phyloP scores from a whole-genome alignment of 805 yeast genomes.

The Kluyveromyces wickerhamii region DNA sequence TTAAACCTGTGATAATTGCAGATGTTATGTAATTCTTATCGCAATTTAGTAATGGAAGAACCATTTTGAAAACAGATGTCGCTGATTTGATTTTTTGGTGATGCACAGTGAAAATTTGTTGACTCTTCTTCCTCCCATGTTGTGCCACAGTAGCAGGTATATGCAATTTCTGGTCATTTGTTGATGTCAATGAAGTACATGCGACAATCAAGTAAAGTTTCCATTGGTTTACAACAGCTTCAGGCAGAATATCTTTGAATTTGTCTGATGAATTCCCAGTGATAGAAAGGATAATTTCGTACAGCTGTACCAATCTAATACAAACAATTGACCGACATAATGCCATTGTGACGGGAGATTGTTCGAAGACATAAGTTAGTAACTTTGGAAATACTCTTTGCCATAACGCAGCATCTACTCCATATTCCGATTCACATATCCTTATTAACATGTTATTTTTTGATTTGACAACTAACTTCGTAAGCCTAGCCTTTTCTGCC shows the following conservation, averaged over 20 bases:
- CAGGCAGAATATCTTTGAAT: constrained; percentile 45
- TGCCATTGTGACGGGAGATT: constrained; percentile 90
- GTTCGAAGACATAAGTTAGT: constrained; percentile 60
- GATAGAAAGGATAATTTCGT: constrained; percentile 53
- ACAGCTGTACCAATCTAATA: constrained; percentile 77
- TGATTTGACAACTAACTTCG: constrained; percentile 49
- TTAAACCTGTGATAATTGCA: constrained; percentile 81
- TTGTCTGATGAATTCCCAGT: constrained; percentile 36
- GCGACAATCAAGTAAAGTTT: constrained; percentile 83
- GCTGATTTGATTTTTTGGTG: constrained; percentile 93
- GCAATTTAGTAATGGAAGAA: constrained; percentile 68
- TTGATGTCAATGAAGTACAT: constrained; percentile 82
- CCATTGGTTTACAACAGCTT: constrained; percentile 77
- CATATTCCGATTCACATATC: constrained; percentile 85
- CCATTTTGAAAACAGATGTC: constrained; percentile 78
- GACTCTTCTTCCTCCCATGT: constrained; percentile 69
- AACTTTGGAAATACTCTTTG: constrained; percentile 76
- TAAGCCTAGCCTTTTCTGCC: constrained; percentile 69
- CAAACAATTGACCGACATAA: constrained; percentile 87
- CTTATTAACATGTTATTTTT: constrained; percentile 62
- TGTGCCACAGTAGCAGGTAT: constrained; percentile 44
- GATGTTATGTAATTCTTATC: constrained; percentile 66
- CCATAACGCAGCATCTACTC: constrained; percentile 97
- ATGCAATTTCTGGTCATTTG: constrained; percentile 74
- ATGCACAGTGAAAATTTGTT: constrained; percentile 73